A percentile compares a stretch with the other conserved stretches of the same genome.
Evolutionary conservation across 2,329 filamentous ascomycete genomes (phyloP).

Genomic region (Aureobasidium vineae): DNA sequence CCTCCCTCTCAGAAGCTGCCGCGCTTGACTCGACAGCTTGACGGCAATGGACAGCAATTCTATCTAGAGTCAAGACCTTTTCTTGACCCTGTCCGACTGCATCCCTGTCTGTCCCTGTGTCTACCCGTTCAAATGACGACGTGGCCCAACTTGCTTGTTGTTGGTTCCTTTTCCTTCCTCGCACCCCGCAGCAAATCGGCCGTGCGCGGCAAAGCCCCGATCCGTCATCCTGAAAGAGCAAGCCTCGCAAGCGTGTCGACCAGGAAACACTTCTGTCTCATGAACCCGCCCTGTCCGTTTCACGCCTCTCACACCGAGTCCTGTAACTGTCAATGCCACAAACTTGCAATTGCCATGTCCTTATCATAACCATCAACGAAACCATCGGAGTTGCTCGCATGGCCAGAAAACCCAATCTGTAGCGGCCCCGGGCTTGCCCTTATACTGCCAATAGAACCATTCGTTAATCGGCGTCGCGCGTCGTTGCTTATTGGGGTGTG

Average conservation of each 20-base stretch:
- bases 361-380: background rate
- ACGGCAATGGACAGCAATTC: too few species aligned
- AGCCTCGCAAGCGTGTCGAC: slow-evolving; percentile 21
- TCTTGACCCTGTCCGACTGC: slow-evolving; percentile 1
- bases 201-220: slow-evolving; percentile 18
- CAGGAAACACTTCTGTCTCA: slow-evolving; percentile 19
- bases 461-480: background rate
- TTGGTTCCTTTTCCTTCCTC: slow-evolving; percentile 1
- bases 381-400: background rate
- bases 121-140: slow-evolving; percentile 12
- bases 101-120: slow-evolving; percentile 1
- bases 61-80: background rate
- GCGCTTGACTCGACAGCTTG: background rate
- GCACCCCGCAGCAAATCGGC: slow-evolving; percentile 18
- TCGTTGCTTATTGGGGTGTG: slow-evolving; percentile 15
- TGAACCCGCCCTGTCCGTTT: slow-evolving; percentile 10
- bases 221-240: background rate
- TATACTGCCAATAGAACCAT: slow-evolving; percentile 19
- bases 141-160: background rate
- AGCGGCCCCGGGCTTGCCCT: background rate
- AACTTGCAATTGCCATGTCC: background rate
- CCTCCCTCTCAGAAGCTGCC: too few species aligned
- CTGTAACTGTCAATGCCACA: background rate
- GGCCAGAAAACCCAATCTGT: too few species aligned
- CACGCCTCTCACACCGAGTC: background rate